These are phyloP conservation scores for Saccharomyces mikatae DNA, from an alignment of 805 yeast species.

Conservation along the genomic window DNA sequence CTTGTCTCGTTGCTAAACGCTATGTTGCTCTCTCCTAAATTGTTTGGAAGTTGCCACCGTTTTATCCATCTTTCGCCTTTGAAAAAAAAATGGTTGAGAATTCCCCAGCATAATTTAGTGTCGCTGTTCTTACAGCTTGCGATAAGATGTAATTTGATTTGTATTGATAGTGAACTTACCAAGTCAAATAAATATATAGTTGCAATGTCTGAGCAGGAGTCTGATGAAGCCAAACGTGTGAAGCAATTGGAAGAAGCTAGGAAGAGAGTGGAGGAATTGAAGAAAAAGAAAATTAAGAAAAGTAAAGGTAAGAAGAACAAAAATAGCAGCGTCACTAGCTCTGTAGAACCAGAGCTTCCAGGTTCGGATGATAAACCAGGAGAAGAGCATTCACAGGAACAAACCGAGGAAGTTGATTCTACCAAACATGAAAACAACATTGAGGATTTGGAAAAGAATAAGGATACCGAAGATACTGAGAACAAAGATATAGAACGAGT, in stretches of 20 bases:
- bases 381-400: slow-evolving; percentile 19
- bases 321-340: slow-evolving; percentile 7
- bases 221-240: slow-evolving; percentile 37
- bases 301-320: slow-evolving; percentile 35
- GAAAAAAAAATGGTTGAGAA: neutral
- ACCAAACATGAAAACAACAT: slow-evolving; percentile 23
- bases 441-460: slow-evolving; percentile 11
- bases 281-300: slow-evolving; percentile 47
- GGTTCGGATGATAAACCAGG: slow-evolving; percentile 42
- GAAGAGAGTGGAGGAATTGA: slow-evolving; percentile 63
- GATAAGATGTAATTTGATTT: neutral
- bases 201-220: slow-evolving; percentile 27
- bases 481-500: slow-evolving; percentile 2
- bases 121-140: neutral
- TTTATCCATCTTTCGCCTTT: neutral
- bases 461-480: neutral
- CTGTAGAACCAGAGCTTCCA: slow-evolving; percentile 19
- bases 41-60: neutral
- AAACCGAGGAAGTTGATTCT: neutral
- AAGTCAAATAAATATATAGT: neutral
- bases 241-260: slow-evolving; percentile 69
- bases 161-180: neutral
- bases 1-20: neutral
- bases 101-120: neutral
- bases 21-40: neutral